phyloP scores from a whole-genome alignment of 2,329 filamentous ascomycete species.

The Bipolaris cookei region DNA sequence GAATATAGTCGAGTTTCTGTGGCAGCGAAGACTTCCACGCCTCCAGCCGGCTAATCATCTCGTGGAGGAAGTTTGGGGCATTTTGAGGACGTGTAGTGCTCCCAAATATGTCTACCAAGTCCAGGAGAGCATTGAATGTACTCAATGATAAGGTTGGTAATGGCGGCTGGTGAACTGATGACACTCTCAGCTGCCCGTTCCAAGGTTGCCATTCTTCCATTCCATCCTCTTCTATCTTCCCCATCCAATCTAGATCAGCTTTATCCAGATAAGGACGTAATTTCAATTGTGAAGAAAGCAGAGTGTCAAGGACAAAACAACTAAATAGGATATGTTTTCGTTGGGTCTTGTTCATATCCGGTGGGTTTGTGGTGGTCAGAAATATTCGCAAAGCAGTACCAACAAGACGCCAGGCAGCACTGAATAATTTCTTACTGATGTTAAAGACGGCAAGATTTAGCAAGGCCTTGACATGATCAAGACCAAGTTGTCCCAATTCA shows the following conservation, averaged over 20 bases:
- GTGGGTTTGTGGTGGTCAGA: conserved; percentile 47
- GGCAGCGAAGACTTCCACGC: conserved; percentile 47
- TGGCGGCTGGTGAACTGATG: conserved; percentile 15
- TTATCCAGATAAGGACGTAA: conserved; percentile 58
- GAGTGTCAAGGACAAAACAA: conserved; percentile 67
- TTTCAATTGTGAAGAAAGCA: conserved; percentile 60
- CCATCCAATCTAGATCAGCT: conserved; percentile 55
- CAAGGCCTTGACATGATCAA: conserved; percentile 51
- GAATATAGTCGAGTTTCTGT: conserved; percentile 31
- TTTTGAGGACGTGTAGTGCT: conserved; percentile 17
- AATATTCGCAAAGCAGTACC: conserved; percentile 66
- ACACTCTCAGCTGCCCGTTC: conserved; percentile 58
- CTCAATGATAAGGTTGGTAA: conserved; percentile 54
- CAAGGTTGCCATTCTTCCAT: conserved; percentile 77
- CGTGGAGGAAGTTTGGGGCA: conserved; percentile 38
- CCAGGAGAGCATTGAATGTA: conserved; percentile 59
- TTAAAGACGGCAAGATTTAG: conserved; percentile 65
- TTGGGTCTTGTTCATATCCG: conserved; percentile 40
- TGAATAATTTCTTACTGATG: conserved; percentile 62
- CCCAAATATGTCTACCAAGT: conserved; percentile 36
- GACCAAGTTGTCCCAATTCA: conserved; percentile 38
- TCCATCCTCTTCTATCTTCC: conserved; percentile 66
- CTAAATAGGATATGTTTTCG: conserved; percentile 57
- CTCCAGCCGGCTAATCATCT: conserved; percentile 46
- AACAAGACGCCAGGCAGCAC: conserved; percentile 67